A percentile compares a stretch with the other conserved stretches of the same genome.
These are phyloP conservation scores for Hsuehochloa calcarea DNA, from an alignment of 176 grass and related monocot genomes.

Conservation along the genomic window DNA sequence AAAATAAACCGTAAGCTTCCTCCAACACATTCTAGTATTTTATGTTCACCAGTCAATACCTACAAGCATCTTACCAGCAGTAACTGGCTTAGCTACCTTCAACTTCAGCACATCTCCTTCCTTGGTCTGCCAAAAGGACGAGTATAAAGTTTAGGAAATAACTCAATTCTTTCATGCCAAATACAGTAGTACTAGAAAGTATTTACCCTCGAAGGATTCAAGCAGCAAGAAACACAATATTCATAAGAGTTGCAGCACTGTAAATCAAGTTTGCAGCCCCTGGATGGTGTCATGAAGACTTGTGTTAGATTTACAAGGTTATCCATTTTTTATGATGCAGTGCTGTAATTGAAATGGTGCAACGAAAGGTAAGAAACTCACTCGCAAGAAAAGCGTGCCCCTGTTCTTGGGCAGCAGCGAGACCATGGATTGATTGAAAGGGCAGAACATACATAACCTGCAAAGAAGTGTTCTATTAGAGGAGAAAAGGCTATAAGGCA, in stretches of 20 bases:
- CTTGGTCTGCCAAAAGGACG: slow-evolving; percentile 50
- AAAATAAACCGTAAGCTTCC: slow-evolving; percentile 27
- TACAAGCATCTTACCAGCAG: slow-evolving; percentile 61
- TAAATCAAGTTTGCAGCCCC: slow-evolving; percentile 71
- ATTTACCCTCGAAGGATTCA: slow-evolving; percentile 75
- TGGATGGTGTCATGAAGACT: slow-evolving; percentile 35
- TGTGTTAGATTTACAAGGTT: slow-evolving; percentile 23
- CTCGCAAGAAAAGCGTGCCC: slow-evolving; percentile 78
- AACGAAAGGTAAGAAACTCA: slow-evolving; percentile 54
- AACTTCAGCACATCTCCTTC: slow-evolving; percentile 63
- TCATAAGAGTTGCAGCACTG: slow-evolving; percentile 92
- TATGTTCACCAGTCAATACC: background rate
- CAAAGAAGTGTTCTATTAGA: slow-evolving; percentile 25
- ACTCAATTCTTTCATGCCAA: background rate
- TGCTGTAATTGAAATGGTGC: background rate
- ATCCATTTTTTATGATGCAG: background rate
- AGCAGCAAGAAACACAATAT: slow-evolving; percentile 97
- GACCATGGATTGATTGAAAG: slow-evolving; percentile 70
- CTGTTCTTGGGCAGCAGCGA: slow-evolving; percentile 64
- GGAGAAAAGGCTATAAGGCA: background rate
- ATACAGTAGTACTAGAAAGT: slow-evolving; percentile 8
- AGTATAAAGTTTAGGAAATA: slow-evolving; percentile 8
- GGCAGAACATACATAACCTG: slow-evolving; percentile 81
- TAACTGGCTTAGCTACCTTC: slow-evolving; percentile 79
- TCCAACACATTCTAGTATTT: slow-evolving; percentile 5